Evolutionary conservation across 768 basidiomycete genomes (phyloP).

Genomic region (Zangia roseola): DNA sequence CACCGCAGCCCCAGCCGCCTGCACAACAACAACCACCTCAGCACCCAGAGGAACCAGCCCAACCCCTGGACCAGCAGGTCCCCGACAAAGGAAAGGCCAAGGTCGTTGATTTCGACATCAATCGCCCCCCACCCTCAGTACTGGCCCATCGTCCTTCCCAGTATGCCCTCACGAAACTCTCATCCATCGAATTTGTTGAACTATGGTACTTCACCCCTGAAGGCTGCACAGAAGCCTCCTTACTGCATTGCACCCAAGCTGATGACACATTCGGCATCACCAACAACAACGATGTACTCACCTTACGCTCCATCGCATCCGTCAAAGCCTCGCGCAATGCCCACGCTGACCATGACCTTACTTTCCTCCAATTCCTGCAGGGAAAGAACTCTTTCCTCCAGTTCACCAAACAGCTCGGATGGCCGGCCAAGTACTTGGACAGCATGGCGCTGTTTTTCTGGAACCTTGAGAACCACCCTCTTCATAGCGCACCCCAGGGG

Average conservation of each 20-base stretch:
- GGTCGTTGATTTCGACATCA: neutral
- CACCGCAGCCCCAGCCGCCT: no score
- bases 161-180: constrained; percentile 6
- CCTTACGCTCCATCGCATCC: constrained; percentile 14
- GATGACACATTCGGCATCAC: constrained; percentile 14
- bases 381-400: constrained; percentile 12
- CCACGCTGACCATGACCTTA: constrained; percentile 19
- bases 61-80: no score
- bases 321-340: constrained; percentile 15
- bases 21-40: no score
- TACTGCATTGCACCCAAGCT: neutral
- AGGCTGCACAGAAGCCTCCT: neutral
- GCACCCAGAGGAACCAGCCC: no score
- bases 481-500: neutral
- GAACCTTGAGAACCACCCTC: neutral
- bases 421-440: neutral
- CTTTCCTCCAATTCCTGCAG: constrained; percentile 2
- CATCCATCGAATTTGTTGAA: constrained; percentile 4
- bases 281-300: constrained; percentile 6
- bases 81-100: no score
- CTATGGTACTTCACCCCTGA: constrained; percentile 12
- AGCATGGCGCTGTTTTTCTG: neutral
- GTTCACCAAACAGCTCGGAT: neutral
- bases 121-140: neutral
- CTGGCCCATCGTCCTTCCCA: neutral